These are phyloP conservation scores for Leccinum angustisporum DNA, from an alignment of 1,284 basidiomycete genomes.

Conservation along the genomic window DNA sequence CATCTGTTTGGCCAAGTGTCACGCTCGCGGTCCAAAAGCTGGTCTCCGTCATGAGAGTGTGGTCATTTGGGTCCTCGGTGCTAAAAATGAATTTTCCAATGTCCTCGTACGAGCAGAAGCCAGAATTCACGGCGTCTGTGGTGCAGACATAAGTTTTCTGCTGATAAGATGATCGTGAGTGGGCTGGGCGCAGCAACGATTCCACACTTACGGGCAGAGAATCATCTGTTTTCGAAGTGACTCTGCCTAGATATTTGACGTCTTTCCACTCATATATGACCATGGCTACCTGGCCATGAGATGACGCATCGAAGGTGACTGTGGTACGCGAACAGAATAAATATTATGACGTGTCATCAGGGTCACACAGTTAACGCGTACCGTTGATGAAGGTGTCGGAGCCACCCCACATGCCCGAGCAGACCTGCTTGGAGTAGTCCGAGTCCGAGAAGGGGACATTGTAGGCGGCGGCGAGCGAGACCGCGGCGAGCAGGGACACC, in stretches of 20 bases:
- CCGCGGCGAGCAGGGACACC: conserved; percentile 31
- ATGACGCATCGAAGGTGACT: conserved; percentile 84
- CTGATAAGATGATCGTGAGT: conserved; percentile 29
- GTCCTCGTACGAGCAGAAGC: conserved; percentile 66
- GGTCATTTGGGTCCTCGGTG: conserved; percentile 48
- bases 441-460: conserved; percentile 67
- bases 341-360: not conserved
- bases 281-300: conserved; percentile 88
- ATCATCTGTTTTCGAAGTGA: conserved; percentile 56
- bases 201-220: conserved; percentile 61
- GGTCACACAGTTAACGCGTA: conserved; percentile 39
- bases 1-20: conserved; percentile 42
- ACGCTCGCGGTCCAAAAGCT: conserved; percentile 79
- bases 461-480: conserved; percentile 46
- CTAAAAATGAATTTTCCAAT: conserved; percentile 86
- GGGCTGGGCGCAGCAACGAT: conserved; percentile 10
- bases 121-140: conserved; percentile 64
- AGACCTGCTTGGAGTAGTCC: conserved; percentile 85
- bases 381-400: conserved; percentile 83
- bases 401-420: conserved; percentile 92
- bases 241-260: conserved; percentile 78
- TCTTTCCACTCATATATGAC: conserved; percentile 97
- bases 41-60: conserved; percentile 63
- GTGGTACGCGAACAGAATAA: conserved; percentile 1
- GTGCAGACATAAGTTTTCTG: conserved; percentile 95